Evolutionary conservation across 2,329 filamentous ascomycete species (phyloP).

Genomic region (Plenodomus biglobosus): DNA sequence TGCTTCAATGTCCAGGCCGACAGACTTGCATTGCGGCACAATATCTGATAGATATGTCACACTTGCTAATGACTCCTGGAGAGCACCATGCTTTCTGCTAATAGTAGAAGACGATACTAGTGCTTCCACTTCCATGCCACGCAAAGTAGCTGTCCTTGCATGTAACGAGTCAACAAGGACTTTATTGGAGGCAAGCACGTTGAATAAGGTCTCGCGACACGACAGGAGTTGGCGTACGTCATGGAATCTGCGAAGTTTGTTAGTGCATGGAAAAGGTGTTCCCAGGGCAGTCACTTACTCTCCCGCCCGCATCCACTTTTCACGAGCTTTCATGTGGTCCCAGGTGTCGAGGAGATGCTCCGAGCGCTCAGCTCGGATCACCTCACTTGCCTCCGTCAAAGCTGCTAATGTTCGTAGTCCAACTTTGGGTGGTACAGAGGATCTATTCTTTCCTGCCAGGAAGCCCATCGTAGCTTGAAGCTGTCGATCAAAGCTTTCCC

Average conservation of each 20-base stretch:
- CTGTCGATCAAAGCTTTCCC: conserved; percentile 63
- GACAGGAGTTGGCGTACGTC: conserved; percentile 81
- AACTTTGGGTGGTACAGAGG: conserved; percentile 26
- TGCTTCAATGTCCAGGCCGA: conserved; percentile 77
- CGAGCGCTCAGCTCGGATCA: conserved; percentile 63
- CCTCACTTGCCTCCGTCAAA: conserved; percentile 78
- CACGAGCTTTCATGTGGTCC: conserved; percentile 64
- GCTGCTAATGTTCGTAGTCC: conserved; percentile 59
- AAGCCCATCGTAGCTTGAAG: conserved; percentile 51
- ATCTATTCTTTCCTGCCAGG: conserved; percentile 29
- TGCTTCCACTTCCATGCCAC: conserved; percentile 73
- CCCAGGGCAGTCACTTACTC: conserved; percentile 56
- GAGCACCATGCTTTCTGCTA: conserved; percentile 75
- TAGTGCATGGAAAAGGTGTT: conserved; percentile 13
- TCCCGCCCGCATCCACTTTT: conserved; percentile 79
- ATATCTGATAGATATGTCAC: conserved; percentile 81
- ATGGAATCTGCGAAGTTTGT: conserved; percentile 61
- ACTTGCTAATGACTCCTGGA: conserved; percentile 84
- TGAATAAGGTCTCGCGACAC: conserved; percentile 79
- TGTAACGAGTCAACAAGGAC: conserved; percentile 63
- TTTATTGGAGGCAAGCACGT: conserved; percentile 72
- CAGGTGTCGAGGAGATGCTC: conserved; percentile 65
- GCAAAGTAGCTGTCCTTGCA: conserved; percentile 64
- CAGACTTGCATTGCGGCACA: conserved; percentile 65
- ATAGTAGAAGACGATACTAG: conserved; percentile 74